A percentile compares a stretch with the other conserved stretches of the same genome.
Conservation (phyloP, 1,284 basidiomycete species). For the Malassezia nana region DNA sequence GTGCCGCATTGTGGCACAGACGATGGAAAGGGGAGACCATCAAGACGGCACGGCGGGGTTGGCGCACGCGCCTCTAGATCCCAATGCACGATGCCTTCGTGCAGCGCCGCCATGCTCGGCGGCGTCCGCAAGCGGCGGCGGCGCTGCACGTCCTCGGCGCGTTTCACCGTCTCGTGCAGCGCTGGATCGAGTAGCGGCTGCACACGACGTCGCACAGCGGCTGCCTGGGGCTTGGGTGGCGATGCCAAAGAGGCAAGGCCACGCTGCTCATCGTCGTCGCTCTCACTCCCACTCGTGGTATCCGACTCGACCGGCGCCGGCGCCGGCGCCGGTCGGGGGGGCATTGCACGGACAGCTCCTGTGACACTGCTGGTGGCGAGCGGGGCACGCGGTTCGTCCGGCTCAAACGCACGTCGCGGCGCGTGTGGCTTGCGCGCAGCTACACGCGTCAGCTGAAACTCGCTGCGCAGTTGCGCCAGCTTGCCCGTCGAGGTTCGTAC, state of each 20-base stretch:
- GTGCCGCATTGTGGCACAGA: constrained; percentile 52
- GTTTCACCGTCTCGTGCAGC: constrained; percentile 22
- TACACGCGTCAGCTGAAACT: constrained; percentile 23
- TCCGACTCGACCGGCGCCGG: constrained; percentile 10
- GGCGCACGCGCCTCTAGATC: constrained; percentile 61
- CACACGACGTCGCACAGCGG: constrained; percentile 56
- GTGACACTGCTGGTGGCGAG: constrained; percentile 35
- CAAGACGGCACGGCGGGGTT: constrained; percentile 47
- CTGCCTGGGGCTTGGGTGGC: constrained; percentile 49
- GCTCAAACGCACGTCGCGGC: constrained; percentile 19
- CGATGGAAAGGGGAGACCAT: constrained; percentile 51
- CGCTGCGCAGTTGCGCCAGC: constrained; percentile 28
- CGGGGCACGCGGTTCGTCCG: constrained; percentile 29
- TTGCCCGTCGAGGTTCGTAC: constrained; percentile 17
- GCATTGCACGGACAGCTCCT: constrained; percentile 24
- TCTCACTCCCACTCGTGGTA: constrained; percentile 20
- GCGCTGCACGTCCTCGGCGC: constrained; percentile 28
- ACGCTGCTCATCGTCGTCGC: constrained; percentile 56
- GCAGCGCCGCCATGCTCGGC: constrained; percentile 70
- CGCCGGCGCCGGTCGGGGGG: constrained; percentile 12
- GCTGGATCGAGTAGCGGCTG: constrained; percentile 57
- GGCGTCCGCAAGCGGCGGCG: constrained; percentile 61
- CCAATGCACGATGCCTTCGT: constrained; percentile 76
- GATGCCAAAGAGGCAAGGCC: constrained; percentile 42
- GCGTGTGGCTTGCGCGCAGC: constrained; percentile 23